Base-by-base conservation (phyloP, 495 filamentous ascomycete genomes). In the Aspergillus nanangensis region DNA sequence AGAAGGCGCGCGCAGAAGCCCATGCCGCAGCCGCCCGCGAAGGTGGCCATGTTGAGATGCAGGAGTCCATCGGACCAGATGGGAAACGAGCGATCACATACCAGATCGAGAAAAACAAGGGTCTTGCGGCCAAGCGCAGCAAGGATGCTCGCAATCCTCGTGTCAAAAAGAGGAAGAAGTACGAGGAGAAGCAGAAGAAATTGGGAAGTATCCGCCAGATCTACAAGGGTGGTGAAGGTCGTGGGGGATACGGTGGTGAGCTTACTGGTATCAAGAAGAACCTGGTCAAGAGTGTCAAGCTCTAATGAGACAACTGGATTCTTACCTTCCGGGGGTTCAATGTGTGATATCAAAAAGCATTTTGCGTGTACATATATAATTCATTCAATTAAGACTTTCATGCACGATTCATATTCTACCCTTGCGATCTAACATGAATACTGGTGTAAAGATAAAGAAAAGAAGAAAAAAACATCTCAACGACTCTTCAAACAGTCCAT, bases 111-210 rank as follows among this genome's bases (percentile, higher is more conserved):
- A 95, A 96, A 80, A 98, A 98, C 66, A 96, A 95, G 76, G 93
- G 94, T 24, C 72, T 98, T 52, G 81, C 87, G 52, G 87, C 91
- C 40, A 80, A 86, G 60, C 76, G 93, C 41, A 94, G 82, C 78
- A 96, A 97, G 79, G 88, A 93, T 43, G 81, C 87, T 38, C 76
- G 93, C 49, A 98, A 98, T 69, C 93, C 94, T 11, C 76, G 93
- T 65, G 90, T 98, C 44, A 98, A 97, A 84, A 98, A 96, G 86
- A 78, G 87, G 68, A 86, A 86, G 80, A 88, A 82, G 80, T 98
- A 76, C 66, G 90, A 92, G 55, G 82, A 87, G 37, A 95, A 94
- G 76, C 84, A 88, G 76, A 96, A 94, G 84, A 96, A 96, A 77
- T 66, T 97, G 63, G 77, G 77, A 38, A 90, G 83, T 62, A 81